These are phyloP conservation scores for Isoetes taiwanensis DNA, from an alignment of 75 land plant genomes.

Conservation along the genomic window DNA sequence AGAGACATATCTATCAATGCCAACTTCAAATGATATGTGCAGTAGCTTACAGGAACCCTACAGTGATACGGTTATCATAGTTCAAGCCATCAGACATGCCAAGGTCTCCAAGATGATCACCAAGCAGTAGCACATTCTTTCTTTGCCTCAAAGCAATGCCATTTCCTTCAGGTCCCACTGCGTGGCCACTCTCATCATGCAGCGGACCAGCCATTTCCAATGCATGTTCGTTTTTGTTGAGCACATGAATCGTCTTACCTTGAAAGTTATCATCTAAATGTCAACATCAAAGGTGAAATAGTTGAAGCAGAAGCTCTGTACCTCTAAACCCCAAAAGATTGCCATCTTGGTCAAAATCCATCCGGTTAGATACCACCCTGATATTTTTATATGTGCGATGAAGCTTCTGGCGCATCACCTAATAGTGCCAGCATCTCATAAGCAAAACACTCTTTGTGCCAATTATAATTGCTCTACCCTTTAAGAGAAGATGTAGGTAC, in stretches of 20 bases:
- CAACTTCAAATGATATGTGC: neutral
- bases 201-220: conserved; percentile 83
- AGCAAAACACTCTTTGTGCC: neutral
- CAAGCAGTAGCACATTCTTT: conserved; percentile 78
- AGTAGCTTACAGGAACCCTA: conserved; percentile 74
- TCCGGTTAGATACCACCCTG: conserved; percentile 75
- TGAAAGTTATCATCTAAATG: conserved; percentile 4
- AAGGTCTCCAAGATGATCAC: conserved; percentile 87
- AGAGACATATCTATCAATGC: too few relatives aligned
- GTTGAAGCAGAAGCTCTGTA: conserved; percentile 14
- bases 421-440: too few relatives aligned
- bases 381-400: conserved; percentile 61
- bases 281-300: neutral
- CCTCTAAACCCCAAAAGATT: conserved; percentile 64
- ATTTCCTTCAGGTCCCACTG: conserved; percentile 19
- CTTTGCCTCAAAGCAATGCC: conserved; percentile 36
- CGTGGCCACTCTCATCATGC: conserved; percentile 42
- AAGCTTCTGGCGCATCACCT: conserved; percentile 93
- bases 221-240: conserved; percentile 95
- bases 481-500: conserved; percentile 15
- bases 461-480: neutral
- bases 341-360: conserved; percentile 66
- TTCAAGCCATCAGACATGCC: conserved; percentile 93
- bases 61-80: conserved; percentile 64
- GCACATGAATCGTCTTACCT: conserved; percentile 86